Percentiles rank a stretch among this genome's conserved stretches.
Conservation (phyloP, 2,329 filamentous ascomycete species). For the Curvularia lunata region DNA sequence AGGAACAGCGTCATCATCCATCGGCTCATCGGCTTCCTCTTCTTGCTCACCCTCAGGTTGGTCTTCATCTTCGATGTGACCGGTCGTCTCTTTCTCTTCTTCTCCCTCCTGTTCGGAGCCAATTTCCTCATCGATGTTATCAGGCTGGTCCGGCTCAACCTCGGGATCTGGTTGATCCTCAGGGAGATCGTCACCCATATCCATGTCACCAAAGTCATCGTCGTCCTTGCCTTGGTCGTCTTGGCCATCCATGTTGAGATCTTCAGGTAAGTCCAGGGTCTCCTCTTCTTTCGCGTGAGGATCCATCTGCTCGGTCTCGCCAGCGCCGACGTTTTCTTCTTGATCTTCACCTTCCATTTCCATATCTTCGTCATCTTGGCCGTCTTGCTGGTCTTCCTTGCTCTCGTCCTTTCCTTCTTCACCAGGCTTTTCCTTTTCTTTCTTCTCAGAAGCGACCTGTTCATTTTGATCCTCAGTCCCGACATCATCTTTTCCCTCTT, state of each 20-base stretch:
- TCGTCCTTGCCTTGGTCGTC: conserved; percentile 63
- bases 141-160: conserved; percentile 38
- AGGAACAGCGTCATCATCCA: conserved; percentile 47
- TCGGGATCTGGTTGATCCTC: conserved; percentile 45
- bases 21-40: conserved; percentile 57
- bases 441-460: conserved; percentile 55
- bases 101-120: conserved; percentile 43
- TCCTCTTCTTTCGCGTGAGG: conserved; percentile 83
- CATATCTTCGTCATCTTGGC: conserved; percentile 62
- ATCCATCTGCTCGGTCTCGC: conserved; percentile 71
- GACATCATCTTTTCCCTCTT: conserved; percentile 67
- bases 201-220: conserved; percentile 44
- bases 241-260: conserved; percentile 80
- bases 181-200: conserved; percentile 45
- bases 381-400: conserved; percentile 66
- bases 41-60: conserved; percentile 55
- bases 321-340: conserved; percentile 66
- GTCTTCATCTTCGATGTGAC: conserved; percentile 47
- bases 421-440: conserved; percentile 56
- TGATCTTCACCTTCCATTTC: conserved; percentile 65
- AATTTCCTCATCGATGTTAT: conserved; percentile 44
- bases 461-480: conserved; percentile 58
- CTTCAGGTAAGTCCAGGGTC: conserved; percentile 81
- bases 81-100: conserved; percentile 45
- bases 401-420: conserved; percentile 67